Conservation (phyloP, 148 eudicot species). For the Polygonum maritimum region DNA sequence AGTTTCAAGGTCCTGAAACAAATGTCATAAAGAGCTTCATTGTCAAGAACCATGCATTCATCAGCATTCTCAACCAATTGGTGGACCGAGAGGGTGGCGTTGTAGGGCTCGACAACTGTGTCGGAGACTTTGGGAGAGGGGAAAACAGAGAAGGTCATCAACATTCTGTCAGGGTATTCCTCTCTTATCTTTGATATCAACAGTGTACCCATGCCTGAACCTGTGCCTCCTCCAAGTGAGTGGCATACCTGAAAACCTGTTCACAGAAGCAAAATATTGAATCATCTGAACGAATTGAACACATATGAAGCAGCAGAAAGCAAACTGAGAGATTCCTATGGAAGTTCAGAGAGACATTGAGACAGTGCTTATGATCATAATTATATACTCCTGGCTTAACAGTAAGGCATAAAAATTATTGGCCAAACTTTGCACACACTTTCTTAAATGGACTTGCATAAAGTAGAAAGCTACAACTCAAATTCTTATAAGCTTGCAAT, state of each 20-base stretch:
- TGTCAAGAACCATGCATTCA: constrained; percentile 82
- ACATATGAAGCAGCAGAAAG: not conserved
- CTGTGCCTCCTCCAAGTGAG: constrained; percentile 83
- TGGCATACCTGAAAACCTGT: constrained; percentile 81
- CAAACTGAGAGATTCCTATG: not conserved
- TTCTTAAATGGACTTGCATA: not conserved
- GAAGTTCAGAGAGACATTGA: not conserved
- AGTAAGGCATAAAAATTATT: not conserved
- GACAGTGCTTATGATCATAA: not conserved
- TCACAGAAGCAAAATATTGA: not conserved
- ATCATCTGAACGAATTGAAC: not conserved
- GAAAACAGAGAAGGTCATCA: constrained; percentile 75
- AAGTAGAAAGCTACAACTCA: not conserved
- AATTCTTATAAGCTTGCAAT: not conserved
- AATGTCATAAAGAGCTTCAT: constrained; percentile 74
- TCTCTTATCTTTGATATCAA: constrained; percentile 75
- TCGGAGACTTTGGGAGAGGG: constrained; percentile 76
- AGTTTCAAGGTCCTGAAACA: constrained; percentile 75
- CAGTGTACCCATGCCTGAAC: constrained; percentile 82
- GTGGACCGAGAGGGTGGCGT: constrained; percentile 78
- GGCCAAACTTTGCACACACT: not conserved
- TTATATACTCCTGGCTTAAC: not conserved
- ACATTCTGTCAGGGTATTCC: constrained; percentile 77
- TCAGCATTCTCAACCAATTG: constrained; percentile 80
- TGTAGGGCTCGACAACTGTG: constrained; percentile 77